Base-by-base conservation (phyloP, 768 basidiomycete species). In the Hydnum rufescens region DNA sequence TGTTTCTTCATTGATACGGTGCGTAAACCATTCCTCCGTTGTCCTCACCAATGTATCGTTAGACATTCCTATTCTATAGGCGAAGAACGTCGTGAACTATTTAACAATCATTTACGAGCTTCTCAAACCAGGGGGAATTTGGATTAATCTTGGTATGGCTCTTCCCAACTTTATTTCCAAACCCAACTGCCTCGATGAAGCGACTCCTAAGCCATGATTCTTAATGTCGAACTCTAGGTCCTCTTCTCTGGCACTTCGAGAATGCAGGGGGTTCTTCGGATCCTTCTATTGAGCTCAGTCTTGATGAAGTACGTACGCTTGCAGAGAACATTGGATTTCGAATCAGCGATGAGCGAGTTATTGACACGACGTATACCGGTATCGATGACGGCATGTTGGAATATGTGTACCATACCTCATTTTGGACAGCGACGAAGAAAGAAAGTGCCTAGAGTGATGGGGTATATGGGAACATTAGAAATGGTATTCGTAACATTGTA, bases 1-100 rank as follows among this genome's bases (percentile, higher is more conserved):
- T 96, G 89, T 62, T 97, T 96, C 72, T 97, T 96, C 70, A 80
- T 97, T 49, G 92, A 99, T 61, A 95, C 90, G 3, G 89, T 88
- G 58, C 56, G 74, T 39, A 8, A 60, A 1, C 4, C 30, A 26
- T 8, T 26, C 13, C 28, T 6, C 26, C 1, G 49, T 30, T 50
- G 6, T 8, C 13, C 28, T 50, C 26, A 31, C 49, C 31, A 28
- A 34, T 28, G 42, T 34, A 3, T 50, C 4, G 22, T 34, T 48
- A 46, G 51, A 26, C 19, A 28, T 13, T 39, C 1, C n/a, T 46
- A 49, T 25, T 47, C 8, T 42, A 32, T 50, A 90, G 84, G 87
- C 89, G 1, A 83, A 90, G 60, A 93, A 96, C 62, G 77, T 96
- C 31, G 75, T 93, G 18, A 83, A 82, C 54, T 96, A 92, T 62